These are phyloP conservation scores for Raffaelea deltoideospora DNA, from an alignment of 2,329 filamentous ascomycete species.

Conservation along the genomic window DNA sequence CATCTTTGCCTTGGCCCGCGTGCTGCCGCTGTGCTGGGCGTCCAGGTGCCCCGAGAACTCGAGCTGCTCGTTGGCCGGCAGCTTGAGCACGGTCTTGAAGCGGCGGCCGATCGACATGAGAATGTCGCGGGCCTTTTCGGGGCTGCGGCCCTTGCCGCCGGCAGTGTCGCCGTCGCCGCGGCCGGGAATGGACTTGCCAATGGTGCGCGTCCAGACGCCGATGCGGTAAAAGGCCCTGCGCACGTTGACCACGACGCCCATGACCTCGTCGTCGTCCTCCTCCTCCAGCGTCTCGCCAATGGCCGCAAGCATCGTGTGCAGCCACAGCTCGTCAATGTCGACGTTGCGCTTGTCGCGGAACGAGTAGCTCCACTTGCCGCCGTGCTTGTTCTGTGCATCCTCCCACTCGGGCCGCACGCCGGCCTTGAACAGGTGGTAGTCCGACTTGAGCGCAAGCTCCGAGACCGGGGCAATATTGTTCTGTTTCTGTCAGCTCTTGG, in stretches of 20 bases:
- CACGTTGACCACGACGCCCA: conserved; percentile 98
- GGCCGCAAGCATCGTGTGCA: conserved; percentile 89
- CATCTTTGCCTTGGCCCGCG: conserved; percentile 90
- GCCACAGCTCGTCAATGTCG: conserved; percentile 90
- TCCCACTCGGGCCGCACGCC: conserved; percentile 98
- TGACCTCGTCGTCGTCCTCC: conserved; percentile 89
- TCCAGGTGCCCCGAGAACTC: conserved; percentile 98
- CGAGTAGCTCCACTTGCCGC: conserved; percentile 96
- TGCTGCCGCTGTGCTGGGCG: conserved; percentile 81
- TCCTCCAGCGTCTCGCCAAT: conserved; percentile 97
- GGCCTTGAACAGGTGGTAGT: conserved; percentile 98
- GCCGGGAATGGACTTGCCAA: conserved; percentile 66
- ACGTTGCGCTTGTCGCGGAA: conserved; percentile 92
- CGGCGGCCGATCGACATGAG: conserved; percentile 70
- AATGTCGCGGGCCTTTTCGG: conserved; percentile 73
- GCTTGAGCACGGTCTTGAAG: conserved; percentile 84
- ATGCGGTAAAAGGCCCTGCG: conserved; percentile 97
- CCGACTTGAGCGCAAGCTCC: conserved; percentile 90
- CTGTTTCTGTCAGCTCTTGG: too few relatives aligned
- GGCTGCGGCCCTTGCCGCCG: conserved; percentile 60
- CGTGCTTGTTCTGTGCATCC: conserved; percentile 96
- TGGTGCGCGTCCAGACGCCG: conserved; percentile 91
- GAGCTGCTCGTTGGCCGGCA: conserved; percentile 61
- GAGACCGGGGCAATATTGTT: conserved; percentile 98
- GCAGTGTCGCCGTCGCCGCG: conserved; percentile 60